Conservation (phyloP, 2,329 filamentous ascomycete species). For the Verticillium isaacii region DNA sequence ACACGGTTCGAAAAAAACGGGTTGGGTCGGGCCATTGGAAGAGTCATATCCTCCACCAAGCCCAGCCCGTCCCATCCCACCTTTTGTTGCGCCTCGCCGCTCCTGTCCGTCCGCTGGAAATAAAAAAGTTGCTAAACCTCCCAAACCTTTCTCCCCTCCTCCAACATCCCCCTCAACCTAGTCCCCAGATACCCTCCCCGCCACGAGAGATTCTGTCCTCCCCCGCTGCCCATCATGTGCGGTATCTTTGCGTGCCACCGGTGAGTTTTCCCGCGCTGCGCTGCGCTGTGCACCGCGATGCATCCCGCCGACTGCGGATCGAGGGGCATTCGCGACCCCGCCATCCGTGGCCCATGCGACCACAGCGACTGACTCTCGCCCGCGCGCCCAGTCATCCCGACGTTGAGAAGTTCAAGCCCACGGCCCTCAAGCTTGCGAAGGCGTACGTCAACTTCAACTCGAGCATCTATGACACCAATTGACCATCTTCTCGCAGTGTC, state of each 20-base stretch:
- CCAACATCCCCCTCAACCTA: slow-evolving; percentile 6
- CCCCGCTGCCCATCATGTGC: slow-evolving; percentile 68
- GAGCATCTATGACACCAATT: slow-evolving; percentile 22
- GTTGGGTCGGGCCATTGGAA: neutral
- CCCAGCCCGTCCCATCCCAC: slow-evolving; percentile 1
- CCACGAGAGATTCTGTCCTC: neutral
- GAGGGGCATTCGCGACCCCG: slow-evolving; percentile 32
- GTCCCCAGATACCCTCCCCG: slow-evolving; percentile 2
- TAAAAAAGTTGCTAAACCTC: neutral
- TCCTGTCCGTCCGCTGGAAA: neutral
- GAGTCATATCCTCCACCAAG: slow-evolving; percentile 11
- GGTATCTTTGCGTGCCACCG: slow-evolving; percentile 94
- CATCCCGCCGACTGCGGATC: slow-evolving; percentile 15
- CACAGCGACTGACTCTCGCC: slow-evolving; percentile 12
- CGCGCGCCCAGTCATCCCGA: slow-evolving; percentile 66
- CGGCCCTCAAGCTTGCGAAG: slow-evolving; percentile 88
- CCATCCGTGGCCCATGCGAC: slow-evolving; percentile 17
- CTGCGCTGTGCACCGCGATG: neutral
- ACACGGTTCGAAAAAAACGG: neutral
- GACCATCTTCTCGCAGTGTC: slow-evolving; percentile 55
- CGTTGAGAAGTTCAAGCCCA: slow-evolving; percentile 94
- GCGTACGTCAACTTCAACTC: slow-evolving; percentile 55
- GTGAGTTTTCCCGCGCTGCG: slow-evolving; percentile 46
- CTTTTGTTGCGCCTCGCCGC: slow-evolving; percentile 9
- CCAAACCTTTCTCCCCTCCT: slow-evolving; percentile 6